These are phyloP conservation scores for Groenewaldozyma auringiensis DNA, from an alignment of 1,139 yeast genomes.

Conservation along the genomic window DNA sequence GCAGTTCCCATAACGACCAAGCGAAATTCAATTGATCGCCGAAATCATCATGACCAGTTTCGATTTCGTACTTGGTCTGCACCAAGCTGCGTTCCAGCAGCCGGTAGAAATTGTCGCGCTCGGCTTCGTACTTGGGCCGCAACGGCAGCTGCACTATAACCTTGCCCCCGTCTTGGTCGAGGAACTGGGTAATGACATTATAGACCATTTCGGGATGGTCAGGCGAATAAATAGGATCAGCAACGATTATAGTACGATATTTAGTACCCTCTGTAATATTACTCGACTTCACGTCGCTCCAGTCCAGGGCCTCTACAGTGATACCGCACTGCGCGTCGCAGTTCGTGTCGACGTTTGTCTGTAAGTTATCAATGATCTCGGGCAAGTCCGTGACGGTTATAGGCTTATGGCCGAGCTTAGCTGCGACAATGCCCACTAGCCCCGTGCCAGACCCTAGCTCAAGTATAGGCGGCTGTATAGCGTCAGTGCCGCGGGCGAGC, in stretches of 20 bases:
- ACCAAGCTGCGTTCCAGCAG: constrained; percentile 37
- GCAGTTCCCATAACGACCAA: constrained; percentile 26
- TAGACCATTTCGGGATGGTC: constrained; percentile 72
- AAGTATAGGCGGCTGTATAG: constrained; percentile 38
- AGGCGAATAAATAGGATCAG: constrained; percentile 85
- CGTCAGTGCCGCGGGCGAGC: constrained; percentile 21
- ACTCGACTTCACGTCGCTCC: constrained; percentile 51
- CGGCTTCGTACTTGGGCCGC: constrained; percentile 56
- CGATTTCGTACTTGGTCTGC: constrained; percentile 32
- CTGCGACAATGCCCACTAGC: constrained; percentile 62
- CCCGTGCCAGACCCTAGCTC: constrained; percentile 97
- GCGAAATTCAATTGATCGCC: constrained; percentile 53
- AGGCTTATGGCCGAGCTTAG: constrained; percentile 38
- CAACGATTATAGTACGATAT: constrained; percentile 57
- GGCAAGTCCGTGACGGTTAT: constrained; percentile 69
- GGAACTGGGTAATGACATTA: constrained; percentile 44
- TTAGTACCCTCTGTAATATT: constrained; percentile 14
- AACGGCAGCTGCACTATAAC: constrained; percentile 68
- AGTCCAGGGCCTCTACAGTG: constrained; percentile 56
- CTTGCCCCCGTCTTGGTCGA: constrained; percentile 31
- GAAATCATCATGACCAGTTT: constrained; percentile 77
- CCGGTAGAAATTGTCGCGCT: constrained; percentile 53
- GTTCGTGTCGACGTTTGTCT: constrained; percentile 50
- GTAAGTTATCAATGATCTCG: constrained; percentile 64
- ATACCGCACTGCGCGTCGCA: constrained; percentile 23